A percentile compares a stretch with the other conserved stretches of the same genome.
phyloP scores from a whole-genome alignment of 306 rosid genomes.

The Trifolium subterraneum region DNA sequence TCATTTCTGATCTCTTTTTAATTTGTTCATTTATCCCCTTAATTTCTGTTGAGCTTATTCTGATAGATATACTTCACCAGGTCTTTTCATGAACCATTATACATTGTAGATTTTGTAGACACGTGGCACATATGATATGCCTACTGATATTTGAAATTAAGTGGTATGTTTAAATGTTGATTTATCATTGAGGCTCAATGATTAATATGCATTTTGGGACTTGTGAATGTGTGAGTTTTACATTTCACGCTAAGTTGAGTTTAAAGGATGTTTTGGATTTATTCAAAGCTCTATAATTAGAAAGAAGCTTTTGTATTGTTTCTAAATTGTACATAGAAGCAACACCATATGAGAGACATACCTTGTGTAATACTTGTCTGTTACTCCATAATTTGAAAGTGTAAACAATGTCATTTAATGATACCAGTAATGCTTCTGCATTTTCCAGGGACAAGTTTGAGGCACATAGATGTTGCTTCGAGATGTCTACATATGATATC shows the following conservation, averaged over 20 bases:
- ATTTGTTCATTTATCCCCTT: slow-evolving; percentile 41
- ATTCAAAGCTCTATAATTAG: slow-evolving; percentile 9
- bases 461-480: slow-evolving; percentile 66
- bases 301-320: slow-evolving; percentile 41
- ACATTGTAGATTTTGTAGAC: slow-evolving; percentile 37
- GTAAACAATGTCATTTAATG: slow-evolving; percentile 50
- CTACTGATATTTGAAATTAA: slow-evolving; percentile 36
- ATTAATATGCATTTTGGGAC: slow-evolving; percentile 30
- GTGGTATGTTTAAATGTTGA: slow-evolving; percentile 32
- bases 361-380: slow-evolving; percentile 38
- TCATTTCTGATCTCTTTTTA: slow-evolving; percentile 43
- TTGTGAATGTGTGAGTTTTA: slow-evolving; percentile 16
- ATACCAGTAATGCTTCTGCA: slow-evolving; percentile 65
- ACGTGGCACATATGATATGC: slow-evolving; percentile 34
- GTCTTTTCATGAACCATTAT: slow-evolving; percentile 31
- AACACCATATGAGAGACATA: slow-evolving; percentile 24
- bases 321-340: slow-evolving; percentile 36
- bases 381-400: slow-evolving; percentile 51
- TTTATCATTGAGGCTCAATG: slow-evolving; percentile 30
- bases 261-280: slow-evolving; percentile 41
- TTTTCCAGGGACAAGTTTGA: slow-evolving; percentile 78
- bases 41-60: slow-evolving; percentile 32
- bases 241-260: slow-evolving; percentile 36
- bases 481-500: slow-evolving; percentile 56
- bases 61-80: slow-evolving; percentile 31